phyloP scores from a whole-genome alignment of 1,284 basidiomycete genomes.

The Ustilago trichophora region DNA sequence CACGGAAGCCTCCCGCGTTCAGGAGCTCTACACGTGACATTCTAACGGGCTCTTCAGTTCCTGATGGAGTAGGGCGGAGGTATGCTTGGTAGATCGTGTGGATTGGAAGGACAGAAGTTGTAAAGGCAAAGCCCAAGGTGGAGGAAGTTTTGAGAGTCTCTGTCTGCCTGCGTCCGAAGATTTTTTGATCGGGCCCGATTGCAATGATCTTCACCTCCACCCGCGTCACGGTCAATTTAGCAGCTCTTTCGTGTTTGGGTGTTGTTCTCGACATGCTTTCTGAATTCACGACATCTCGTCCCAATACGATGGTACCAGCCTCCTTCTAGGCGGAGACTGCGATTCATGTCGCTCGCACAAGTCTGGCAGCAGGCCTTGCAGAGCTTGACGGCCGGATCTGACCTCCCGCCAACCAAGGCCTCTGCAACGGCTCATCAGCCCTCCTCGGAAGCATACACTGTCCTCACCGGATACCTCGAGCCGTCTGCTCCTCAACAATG shows the following conservation, averaged over 20 bases:
- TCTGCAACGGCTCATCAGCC: neutral
- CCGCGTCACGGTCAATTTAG: constrained; percentile 9
- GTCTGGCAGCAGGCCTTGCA: constrained; percentile 26
- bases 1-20: constrained; percentile 81
- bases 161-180: constrained; percentile 1
- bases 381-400: constrained; percentile 2
- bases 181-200: constrained; percentile 21
- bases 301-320: too few species aligned
- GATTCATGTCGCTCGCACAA: constrained; percentile 28
- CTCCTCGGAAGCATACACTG: constrained; percentile 12
- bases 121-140: constrained; percentile 5
- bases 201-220: constrained; percentile 7
- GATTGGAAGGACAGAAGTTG: neutral
- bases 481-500: constrained; percentile 10
- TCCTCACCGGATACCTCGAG: constrained; percentile 15
- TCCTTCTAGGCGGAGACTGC: too few species aligned
- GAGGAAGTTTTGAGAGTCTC: constrained; percentile 22
- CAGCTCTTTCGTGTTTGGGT: too few species aligned
- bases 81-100: neutral
- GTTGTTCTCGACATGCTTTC: too few species aligned
- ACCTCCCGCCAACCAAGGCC: neutral
- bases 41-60: too few species aligned
- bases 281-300: too few species aligned
- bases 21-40: constrained; percentile 87
- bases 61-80: too few species aligned